These are phyloP conservation scores for Zoysia matrella DNA, from an alignment of 202 grass and related monocot species.

Conservation along the genomic window DNA sequence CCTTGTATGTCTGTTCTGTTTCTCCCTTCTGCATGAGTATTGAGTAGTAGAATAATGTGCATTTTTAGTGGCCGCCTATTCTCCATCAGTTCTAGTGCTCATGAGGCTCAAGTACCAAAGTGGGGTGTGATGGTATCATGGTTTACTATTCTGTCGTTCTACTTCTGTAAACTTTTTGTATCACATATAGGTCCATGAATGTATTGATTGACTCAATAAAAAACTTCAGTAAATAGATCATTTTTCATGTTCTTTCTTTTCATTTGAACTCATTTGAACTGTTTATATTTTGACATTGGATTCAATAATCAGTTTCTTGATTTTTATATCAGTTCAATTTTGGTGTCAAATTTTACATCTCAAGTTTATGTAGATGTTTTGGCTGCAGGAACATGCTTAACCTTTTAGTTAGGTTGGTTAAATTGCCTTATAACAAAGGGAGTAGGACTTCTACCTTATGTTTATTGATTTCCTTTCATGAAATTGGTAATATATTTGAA, in stretches of 20 bases:
- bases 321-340: not conserved
- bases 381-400: not conserved
- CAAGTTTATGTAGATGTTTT: not conserved
- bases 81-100: conserved; percentile 11
- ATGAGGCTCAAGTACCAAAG: conserved; percentile 10
- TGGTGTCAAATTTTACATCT: not conserved
- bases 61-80: conserved; percentile 16
- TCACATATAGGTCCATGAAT: conserved; percentile 22
- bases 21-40: conserved; percentile 9
- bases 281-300: not conserved
- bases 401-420: not conserved
- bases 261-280: not conserved
- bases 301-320: not conserved
- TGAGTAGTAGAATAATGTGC: conserved; percentile 29
- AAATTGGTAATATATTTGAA: not conserved
- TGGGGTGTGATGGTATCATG: conserved; percentile 16
- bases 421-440: not conserved
- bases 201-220: conserved; percentile 40
- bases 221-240: conserved; percentile 33
- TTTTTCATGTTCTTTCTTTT: not conserved
- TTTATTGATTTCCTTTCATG: not conserved
- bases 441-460: too few species aligned
- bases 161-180: conserved; percentile 32
- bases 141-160: not conserved
- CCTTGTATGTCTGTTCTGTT: not conserved